Base-by-base conservation (phyloP, 441 rosid species). In the Gossypium davidsonii region DNA sequence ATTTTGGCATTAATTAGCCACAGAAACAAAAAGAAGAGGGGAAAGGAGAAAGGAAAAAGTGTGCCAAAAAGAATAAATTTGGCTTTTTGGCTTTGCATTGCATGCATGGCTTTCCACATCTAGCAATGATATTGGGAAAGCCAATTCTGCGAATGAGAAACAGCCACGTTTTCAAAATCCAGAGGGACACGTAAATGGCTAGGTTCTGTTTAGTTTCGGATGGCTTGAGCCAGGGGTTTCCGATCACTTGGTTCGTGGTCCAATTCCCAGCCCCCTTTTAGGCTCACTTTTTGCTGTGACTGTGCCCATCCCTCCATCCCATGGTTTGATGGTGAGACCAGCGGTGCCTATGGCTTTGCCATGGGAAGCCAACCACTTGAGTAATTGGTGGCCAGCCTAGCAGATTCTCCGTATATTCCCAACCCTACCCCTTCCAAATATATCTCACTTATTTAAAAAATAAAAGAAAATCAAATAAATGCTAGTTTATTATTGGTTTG, bases 321-420 rank as follows among this genome's bases (percentile, higher is more conserved):
- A 21, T 21, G 31, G 44, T 11, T 48, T 31, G 73, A 64, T 65
- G 57, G 76, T 60, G 53, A 74, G 81, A 74, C 60, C 69, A 57
- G 76, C 70, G 77, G 70, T 74, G 60, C 67, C 12, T 25, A 20
- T 62, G 70, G 64, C 17, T 77, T 63, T 20, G 73, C 77, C 46
- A 21, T 49, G 55, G 60, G 62, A 12, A 73, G 37, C 73, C 52
- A 55, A 8, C 60, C 28, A 56, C 28, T 56, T 56, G 31, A 23
- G n/a, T 14, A 48, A 59, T 71, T 80, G 81, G 56, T 73, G 65
- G 71, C 81, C 84, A 81, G 79, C 81, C 79, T 53, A 49, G 76
- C 81, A 64, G 75, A 72, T 67, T 68, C 72, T 57, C 18, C 7
- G 78, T 12, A 55, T 67, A 72, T 77, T 77, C 76, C 39, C 20